Percentiles rank a stretch among this genome's conserved stretches.
Evolutionary conservation across 176 grass and related monocot species (phyloP).

Genomic region (Cenchrus fungigraminus): DNA sequence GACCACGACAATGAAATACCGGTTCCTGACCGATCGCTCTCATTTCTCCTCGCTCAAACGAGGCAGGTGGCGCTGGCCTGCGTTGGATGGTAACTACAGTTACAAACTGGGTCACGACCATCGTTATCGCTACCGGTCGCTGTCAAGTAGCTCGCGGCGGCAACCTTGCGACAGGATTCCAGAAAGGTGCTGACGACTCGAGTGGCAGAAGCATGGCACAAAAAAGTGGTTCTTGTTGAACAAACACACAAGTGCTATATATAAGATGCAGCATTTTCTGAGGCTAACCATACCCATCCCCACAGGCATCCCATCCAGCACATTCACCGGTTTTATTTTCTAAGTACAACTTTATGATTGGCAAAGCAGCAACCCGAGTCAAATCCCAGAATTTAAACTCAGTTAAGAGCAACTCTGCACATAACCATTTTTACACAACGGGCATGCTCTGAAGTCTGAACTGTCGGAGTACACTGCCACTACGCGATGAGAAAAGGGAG

Average conservation of each 20-base stretch:
- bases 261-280: neutral
- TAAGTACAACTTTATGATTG: neutral
- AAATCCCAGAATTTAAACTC: neutral
- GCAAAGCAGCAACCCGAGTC: neutral
- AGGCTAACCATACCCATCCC: neutral
- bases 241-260: neutral
- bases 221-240: neutral
- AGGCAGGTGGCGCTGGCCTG: no score
- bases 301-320: no score
- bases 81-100: no score
- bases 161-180: no score
- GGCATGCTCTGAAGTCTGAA: neutral
- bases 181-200: no score
- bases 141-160: no score
- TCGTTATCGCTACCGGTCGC: no score
- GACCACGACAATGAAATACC: no score
- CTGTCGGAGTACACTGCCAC: neutral
- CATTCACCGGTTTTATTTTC: neutral
- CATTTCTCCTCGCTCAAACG: no score
- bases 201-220: neutral
- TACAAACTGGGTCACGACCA: no score
- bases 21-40: no score
- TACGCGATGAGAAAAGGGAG: conserved; percentile 87
- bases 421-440: conserved; percentile 9
- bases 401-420: neutral